These are phyloP conservation scores for Anthracocystis walkeri DNA, from an alignment of 1,284 basidiomycete species.

Conservation along the genomic window DNA sequence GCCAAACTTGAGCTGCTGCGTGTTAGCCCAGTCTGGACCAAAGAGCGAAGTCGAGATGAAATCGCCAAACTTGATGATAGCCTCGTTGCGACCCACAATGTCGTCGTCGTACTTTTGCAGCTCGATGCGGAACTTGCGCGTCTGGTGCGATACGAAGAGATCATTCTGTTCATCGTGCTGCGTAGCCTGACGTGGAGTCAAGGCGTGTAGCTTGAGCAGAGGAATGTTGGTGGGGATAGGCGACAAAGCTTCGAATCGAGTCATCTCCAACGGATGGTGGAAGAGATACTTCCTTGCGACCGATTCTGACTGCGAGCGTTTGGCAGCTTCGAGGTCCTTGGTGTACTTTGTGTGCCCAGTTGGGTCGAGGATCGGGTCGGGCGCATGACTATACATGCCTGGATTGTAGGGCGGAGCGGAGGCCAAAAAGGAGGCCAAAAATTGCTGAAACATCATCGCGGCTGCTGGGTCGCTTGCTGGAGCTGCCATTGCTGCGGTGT, in stretches of 20 bases:
- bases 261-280: background rate
- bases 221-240: constrained; percentile 3
- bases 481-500: background rate
- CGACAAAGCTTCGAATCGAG: constrained; percentile 6
- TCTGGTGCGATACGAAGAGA: constrained; percentile 12
- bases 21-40: constrained; percentile 15
- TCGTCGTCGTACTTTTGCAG: constrained; percentile 29
- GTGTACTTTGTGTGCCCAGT: background rate
- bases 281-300: constrained; percentile 6
- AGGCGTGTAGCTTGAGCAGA: background rate
- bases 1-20: background rate
- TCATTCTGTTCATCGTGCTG: background rate
- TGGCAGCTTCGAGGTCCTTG: background rate
- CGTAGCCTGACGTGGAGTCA: constrained; percentile 28
- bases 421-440: background rate
- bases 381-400: background rate
- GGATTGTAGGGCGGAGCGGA: background rate
- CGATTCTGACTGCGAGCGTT: background rate
- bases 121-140: constrained; percentile 21
- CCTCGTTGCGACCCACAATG: constrained; percentile 21
- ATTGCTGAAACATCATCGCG: background rate
- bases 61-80: constrained; percentile 25
- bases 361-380: constrained; percentile 4
- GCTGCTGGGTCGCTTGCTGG: background rate
- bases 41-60: background rate